Evolutionary conservation across 2,329 filamentous ascomycete genomes (phyloP), one percentile per base, ranked within the genome.

Genomic region (Blastomyces emzantsi): DNA sequence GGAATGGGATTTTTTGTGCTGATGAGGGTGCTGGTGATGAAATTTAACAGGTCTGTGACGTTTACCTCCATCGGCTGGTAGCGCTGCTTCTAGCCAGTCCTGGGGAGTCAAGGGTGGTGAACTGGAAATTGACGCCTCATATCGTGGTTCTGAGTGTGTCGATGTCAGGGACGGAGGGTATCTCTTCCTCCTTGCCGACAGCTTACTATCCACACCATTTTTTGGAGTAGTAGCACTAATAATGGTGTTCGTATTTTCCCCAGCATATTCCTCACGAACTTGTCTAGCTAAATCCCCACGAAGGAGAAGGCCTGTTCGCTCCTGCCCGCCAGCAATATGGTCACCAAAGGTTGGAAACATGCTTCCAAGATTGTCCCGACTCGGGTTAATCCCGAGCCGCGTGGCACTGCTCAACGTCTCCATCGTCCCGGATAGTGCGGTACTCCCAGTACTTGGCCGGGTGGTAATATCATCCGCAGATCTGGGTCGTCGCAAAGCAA

Each of bases 61-160:
- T 36, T 49, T 60, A 28, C 66, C 65, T 39, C 69, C 28, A 49
- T 63, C 62, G 25, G 60, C 65, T 52, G 73, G 65, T 63, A 72
- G 72, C 28, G 75, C 76, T 28, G 76, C 76, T 45, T 76, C 76
- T 45, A 78, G 63, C 76, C 76, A 78, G 60, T 78, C 76, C 60
- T 76, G 71, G 5, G 76, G 74, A 2, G 75, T 75, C n/a, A 78
- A 66, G 3, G 72, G 73, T 4, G 72, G 70, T 1, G 74, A 75
- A 47, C 60, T 61, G 1, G 70, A 69, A 52, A 52, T 62, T 2
- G 70, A 68, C 39, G 65, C 67, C 43, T 49, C 33, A 41, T 25
- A 57, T 22, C 11, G 33, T 57, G 33, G 36, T 57, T 68, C 66
- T 1, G 69, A 66, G 15, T 63, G 64, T 43, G 64, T 63, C 22